phyloP scores from a whole-genome alignment of 345 rosid species.

The Lepidium didymum region DNA sequence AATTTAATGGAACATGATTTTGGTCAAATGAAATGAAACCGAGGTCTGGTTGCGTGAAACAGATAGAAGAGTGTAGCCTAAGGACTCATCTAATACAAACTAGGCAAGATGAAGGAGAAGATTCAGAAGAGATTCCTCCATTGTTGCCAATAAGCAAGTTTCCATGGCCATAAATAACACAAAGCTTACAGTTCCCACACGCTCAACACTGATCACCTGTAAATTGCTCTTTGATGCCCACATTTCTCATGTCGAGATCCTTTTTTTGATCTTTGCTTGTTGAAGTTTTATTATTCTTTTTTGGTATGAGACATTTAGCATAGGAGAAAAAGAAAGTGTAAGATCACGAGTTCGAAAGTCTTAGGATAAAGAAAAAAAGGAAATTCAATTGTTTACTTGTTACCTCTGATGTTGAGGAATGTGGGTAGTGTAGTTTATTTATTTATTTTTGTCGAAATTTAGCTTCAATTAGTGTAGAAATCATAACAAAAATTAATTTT shows the following conservation, averaged over 20 bases:
- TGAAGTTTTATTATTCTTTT: background rate
- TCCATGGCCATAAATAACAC: constrained; percentile 29
- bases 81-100: constrained; percentile 65
- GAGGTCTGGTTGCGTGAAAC: constrained; percentile 11
- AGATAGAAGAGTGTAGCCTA: constrained; percentile 58
- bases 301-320: constrained; percentile 10
- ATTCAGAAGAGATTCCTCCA: background rate
- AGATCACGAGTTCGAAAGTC: background rate
- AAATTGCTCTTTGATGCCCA: constrained; percentile 19
- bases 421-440: too few species aligned
- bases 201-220: constrained; percentile 25
- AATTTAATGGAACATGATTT: background rate
- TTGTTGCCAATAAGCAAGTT: constrained; percentile 22
- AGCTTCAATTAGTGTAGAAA: constrained; percentile 1
- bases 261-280: constrained; percentile 28
- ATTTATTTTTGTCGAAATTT: background rate
- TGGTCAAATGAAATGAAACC: background rate
- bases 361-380: background rate
- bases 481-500: background rate
- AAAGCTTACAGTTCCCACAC: constrained; percentile 21
- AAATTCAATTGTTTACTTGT: constrained; percentile 3
- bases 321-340: constrained; percentile 15
- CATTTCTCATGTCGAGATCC: constrained; percentile 16
- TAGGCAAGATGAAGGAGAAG: constrained; percentile 32
- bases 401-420: background rate